Evolutionary conservation across 2,329 filamentous ascomycete species (phyloP).

Genomic region (Didymella keratinophila): DNA sequence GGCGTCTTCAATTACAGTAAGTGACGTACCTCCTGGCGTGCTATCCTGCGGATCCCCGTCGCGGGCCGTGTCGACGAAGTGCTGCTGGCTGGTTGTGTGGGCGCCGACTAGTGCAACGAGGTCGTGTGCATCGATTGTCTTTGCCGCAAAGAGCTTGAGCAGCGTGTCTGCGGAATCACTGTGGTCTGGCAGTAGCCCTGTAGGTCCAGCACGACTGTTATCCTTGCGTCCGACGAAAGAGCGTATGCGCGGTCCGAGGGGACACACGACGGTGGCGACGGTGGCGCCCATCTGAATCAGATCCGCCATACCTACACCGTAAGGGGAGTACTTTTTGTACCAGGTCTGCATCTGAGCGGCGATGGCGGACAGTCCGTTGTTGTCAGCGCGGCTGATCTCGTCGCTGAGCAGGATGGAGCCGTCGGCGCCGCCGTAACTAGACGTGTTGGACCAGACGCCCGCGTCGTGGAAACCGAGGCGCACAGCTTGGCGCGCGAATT

Average conservation of each 20-base stretch:
- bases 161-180: slow-evolving; percentile 34
- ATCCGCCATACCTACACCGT: slow-evolving; percentile 44
- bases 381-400: slow-evolving; percentile 31
- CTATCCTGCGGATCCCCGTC: slow-evolving; percentile 40
- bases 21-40: slow-evolving; percentile 41
- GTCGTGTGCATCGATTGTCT: slow-evolving; percentile 44
- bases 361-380: slow-evolving; percentile 34
- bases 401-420: slow-evolving; percentile 31
- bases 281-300: slow-evolving; percentile 44
- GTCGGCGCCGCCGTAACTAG: slow-evolving; percentile 25
- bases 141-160: slow-evolving; percentile 44
- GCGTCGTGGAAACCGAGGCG: slow-evolving; percentile 43
- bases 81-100: slow-evolving; percentile 43
- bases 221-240: slow-evolving; percentile 45
- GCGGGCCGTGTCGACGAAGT: slow-evolving; percentile 32
- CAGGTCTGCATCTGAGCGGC: slow-evolving; percentile 17
- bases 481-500: slow-evolving; percentile 37
- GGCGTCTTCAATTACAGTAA: too few relatives aligned
- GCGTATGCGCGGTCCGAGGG: slow-evolving; percentile 43
- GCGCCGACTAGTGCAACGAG: slow-evolving; percentile 45
- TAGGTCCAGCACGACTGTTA: slow-evolving; percentile 27
- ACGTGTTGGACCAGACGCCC: slow-evolving; percentile 29
- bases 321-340: slow-evolving; percentile 20
- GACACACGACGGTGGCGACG: slow-evolving; percentile 43
- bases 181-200: slow-evolving; percentile 38